Evolutionary conservation across 352 stramenopile species (phyloP).

Genomic region (Pythium aquatile): DNA sequence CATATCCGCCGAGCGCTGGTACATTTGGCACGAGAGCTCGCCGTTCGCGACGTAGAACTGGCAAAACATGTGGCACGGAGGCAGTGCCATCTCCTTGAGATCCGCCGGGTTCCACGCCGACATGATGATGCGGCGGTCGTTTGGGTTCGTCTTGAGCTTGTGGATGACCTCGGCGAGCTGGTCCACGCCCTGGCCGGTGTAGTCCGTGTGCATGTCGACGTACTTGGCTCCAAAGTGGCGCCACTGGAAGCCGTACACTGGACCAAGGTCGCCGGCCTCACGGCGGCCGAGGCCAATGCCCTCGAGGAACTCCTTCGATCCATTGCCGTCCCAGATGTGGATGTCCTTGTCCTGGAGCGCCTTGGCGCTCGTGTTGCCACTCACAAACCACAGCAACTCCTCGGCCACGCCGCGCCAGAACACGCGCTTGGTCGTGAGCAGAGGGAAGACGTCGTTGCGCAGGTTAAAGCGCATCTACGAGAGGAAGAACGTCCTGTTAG

Average conservation of each 20-base stretch:
- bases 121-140: conserved; percentile 97
- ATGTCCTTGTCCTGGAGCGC: conserved; percentile 97
- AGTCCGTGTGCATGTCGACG: conserved; percentile 97
- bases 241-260: conserved; percentile 99
- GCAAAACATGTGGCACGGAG: conserved; percentile 99
- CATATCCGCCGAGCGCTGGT: conserved; percentile 99
- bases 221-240: conserved; percentile 99
- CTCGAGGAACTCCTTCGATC: conserved; percentile 94
- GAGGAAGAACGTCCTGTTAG: conserved; percentile 7
- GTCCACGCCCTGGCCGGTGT: conserved; percentile 97
- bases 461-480: conserved; percentile 92
- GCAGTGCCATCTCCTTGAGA: conserved; percentile 96
- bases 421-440: conserved; percentile 99
- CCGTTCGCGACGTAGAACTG: conserved; percentile 90
- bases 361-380: conserved; percentile 96
- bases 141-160: conserved; percentile 97
- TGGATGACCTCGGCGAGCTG: conserved; percentile 98
- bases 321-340: conserved; percentile 99
- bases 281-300: conserved; percentile 91
- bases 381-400: conserved; percentile 99
- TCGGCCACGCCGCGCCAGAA: conserved; percentile 99
- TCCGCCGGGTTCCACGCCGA: conserved; percentile 99
- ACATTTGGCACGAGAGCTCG: conserved; percentile 95
- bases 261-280: conserved; percentile 96
- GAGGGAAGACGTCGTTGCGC: conserved; percentile 92